Percentiles rank a stretch among this genome's conserved stretches.
Evolutionary conservation across 139 green algal species (phyloP).

Genomic region (Tetraselmis chui): DNA sequence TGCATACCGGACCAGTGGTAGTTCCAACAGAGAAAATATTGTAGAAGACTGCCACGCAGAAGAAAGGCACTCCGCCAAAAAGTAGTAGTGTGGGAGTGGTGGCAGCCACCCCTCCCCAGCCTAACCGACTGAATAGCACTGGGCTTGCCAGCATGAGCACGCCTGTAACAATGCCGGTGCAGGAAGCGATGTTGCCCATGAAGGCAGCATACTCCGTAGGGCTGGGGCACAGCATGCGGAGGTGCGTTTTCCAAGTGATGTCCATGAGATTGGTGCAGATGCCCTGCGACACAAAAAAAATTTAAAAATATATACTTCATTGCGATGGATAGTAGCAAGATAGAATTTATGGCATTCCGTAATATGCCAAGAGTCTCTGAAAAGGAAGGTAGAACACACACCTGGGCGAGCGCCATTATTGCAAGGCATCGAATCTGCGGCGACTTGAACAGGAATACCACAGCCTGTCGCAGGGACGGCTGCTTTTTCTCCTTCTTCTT

Average conservation of each 20-base stretch:
- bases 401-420: conserved; percentile 79
- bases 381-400: too few relatives aligned
- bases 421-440: conserved; percentile 82
- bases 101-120: conserved; percentile 69
- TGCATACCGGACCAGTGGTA: neutral
- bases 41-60: conserved; percentile 27
- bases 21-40: neutral
- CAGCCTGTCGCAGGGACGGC: conserved; percentile 37
- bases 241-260: conserved; percentile 87
- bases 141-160: conserved; percentile 69
- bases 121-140: conserved; percentile 69
- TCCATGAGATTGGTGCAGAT: conserved; percentile 85
- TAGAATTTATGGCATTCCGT: too few relatives aligned
- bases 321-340: too few relatives aligned
- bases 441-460: conserved; percentile 46
- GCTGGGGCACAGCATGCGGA: conserved; percentile 72
- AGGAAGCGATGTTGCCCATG: conserved; percentile 81
- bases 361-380: too few relatives aligned
- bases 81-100: conserved; percentile 62
- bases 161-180: conserved; percentile 71
- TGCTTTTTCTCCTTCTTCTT: neutral
- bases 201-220: conserved; percentile 72
- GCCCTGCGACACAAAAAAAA: too few relatives aligned
- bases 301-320: too few relatives aligned
- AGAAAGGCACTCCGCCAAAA: conserved; percentile 58